A percentile compares a stretch with the other conserved stretches of the same genome.
Evolutionary conservation across 805 yeast genomes (phyloP).

Genomic region (Zygosaccharomyces lentus): DNA sequence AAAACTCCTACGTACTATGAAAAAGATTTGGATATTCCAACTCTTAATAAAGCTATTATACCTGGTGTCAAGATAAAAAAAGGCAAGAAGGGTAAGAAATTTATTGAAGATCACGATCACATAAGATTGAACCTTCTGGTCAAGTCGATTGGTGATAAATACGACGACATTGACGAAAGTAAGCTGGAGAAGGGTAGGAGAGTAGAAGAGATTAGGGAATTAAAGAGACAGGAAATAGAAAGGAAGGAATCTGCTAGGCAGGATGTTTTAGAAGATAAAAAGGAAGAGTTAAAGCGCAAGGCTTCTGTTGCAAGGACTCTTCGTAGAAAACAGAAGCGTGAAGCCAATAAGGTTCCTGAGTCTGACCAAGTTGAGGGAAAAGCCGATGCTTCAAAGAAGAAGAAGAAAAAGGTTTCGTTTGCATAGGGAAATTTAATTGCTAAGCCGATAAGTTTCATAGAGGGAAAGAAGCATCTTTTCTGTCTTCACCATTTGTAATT

Average conservation of each 20-base stretch:
- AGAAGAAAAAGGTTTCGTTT: constrained; percentile 46
- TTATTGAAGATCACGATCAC: constrained; percentile 65
- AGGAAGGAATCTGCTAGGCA: constrained; percentile 69
- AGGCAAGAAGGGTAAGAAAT: constrained; percentile 86
- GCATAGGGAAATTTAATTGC: constrained; percentile 31
- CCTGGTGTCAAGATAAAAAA: constrained; percentile 76
- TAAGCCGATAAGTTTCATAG: background rate
- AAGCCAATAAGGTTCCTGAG: constrained; percentile 11
- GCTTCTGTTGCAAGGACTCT: constrained; percentile 64
- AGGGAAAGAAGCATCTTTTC: too few relatives aligned
- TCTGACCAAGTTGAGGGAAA: constrained; percentile 9
- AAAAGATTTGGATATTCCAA: constrained; percentile 74
- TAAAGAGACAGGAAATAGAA: constrained; percentile 83
- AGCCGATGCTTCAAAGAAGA: constrained; percentile 25
- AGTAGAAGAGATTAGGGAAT: constrained; percentile 83
- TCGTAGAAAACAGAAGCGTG: constrained; percentile 54
- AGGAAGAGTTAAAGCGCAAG: constrained; percentile 68
- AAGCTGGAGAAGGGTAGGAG: constrained; percentile 86
- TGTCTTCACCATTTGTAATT: background rate
- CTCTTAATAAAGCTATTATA: constrained; percentile 71
- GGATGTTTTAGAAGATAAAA: constrained; percentile 68
- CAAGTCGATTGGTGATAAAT: constrained; percentile 74
- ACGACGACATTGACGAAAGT: constrained; percentile 76
- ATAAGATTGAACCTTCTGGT: constrained; percentile 63
- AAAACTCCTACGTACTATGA: constrained; percentile 57